A percentile compares a stretch with the other conserved stretches of the same genome.
phyloP scores from a whole-genome alignment of 2,329 filamentous ascomycete species.

The Orbilia blumenaviensis region DNA sequence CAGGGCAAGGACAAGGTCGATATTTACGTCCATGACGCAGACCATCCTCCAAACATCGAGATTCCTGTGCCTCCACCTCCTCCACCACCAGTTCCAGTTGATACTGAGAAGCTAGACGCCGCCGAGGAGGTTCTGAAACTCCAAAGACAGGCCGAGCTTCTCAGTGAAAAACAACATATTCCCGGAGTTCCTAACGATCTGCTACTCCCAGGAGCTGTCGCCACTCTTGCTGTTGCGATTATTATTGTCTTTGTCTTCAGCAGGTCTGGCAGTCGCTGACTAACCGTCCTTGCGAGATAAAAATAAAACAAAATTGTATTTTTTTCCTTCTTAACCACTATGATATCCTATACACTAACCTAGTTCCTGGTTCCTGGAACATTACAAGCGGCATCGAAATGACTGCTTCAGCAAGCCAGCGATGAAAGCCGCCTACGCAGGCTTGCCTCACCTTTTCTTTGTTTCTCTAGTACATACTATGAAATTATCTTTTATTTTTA shows the following conservation, averaged over 20 bases:
- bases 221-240: constrained; percentile 93
- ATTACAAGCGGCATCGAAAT: not conserved
- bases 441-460: constrained; percentile 12
- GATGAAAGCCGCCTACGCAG: constrained; percentile 19
- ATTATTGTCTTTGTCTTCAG: constrained; percentile 90
- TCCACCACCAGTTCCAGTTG: constrained; percentile 66
- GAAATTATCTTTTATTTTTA: constrained; percentile 20
- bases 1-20: constrained; percentile 90
- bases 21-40: constrained; percentile 92
- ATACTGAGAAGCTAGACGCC: constrained; percentile 64
- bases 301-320: not conserved
- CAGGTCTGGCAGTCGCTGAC: constrained; percentile 62
- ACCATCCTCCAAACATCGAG: constrained; percentile 80
- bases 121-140: constrained; percentile 38
- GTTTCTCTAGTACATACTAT: constrained; percentile 46
- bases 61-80: constrained; percentile 68
- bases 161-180: constrained; percentile 74
- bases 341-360: constrained; percentile 17
- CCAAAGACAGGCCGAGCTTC: constrained; percentile 60
- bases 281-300: constrained; percentile 52
- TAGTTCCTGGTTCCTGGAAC: not conserved
- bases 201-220: constrained; percentile 81
- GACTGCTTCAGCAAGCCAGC: constrained; percentile 17
- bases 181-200: constrained; percentile 93
- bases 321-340: not conserved